Evolutionary conservation across 2,329 filamentous ascomycete genomes (phyloP), one percentile per base, ranked within the genome.

Genomic region (Pyrenochaeta sp.): DNA sequence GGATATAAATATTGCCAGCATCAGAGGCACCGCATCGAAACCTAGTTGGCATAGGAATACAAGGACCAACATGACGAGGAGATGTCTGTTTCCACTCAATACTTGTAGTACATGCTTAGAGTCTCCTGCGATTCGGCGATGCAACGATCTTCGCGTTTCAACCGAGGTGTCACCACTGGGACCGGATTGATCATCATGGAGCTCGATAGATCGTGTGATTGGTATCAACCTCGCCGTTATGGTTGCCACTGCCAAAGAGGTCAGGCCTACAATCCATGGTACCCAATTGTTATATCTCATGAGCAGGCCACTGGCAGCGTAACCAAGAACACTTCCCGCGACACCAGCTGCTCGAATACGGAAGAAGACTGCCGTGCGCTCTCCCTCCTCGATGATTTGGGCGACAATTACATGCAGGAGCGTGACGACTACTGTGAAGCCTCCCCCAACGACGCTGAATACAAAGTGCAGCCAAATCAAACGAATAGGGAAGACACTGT

Each of bases 401-500:
- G 51, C 48, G 19, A 57, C 48, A 19, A 57, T 57, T 14, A 57
- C 54, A 26, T 57, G 54, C 26, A 57, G 27, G 26, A 57, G 15
- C 7, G 48, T 57, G 7, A 57, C 36, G 3, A 57, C 40, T 2
- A 55, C 48, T 3, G 54, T 55, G 14, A 54, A 50, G 1, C 54
- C 54, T 0, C 54, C 54, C 0, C 54, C 54, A 10, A 57, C 30
- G 3, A 42, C 34, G 19, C 51, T 44, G 20, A 55, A 51, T 1
- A 57, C 0, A 22, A 57, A 57, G 26, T 57, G 54, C 41, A 57
- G 17, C 54, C 54, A 57, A 2, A 57, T 49, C 17, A 57, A 19
- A 1, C 54, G 30, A 23, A 57, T 50, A 11, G 51, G 48, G 26
- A 57, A 57, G 1, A 51, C 34, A 11, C 28, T 27, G 8, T 47